These are phyloP conservation scores for Osmanthus fragrans DNA, from an alignment of 257 asterid genomes.

Conservation along the genomic window DNA sequence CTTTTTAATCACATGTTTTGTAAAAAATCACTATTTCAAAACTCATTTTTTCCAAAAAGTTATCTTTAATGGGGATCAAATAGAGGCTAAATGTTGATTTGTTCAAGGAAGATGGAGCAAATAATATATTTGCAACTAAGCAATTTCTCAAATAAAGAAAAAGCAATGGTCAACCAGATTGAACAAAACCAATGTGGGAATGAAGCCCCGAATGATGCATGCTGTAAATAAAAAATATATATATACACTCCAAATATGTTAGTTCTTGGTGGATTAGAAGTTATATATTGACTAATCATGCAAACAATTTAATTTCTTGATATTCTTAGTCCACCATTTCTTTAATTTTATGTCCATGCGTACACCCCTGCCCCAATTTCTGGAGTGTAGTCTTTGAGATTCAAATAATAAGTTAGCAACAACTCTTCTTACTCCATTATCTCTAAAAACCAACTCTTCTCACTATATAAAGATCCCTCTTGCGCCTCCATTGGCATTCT, in stretches of 20 bases:
- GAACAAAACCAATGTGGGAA: neutral
- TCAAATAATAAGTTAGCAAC: conserved; percentile 37
- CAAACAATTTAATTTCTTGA: conserved; percentile 1
- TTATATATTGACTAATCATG: conserved; percentile 45
- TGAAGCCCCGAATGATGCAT: neutral
- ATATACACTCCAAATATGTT: neutral
- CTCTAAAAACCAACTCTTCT: conserved; percentile 22
- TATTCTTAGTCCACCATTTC: neutral
- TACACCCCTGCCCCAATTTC: conserved; percentile 47
- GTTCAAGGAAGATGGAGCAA: too few relatives aligned
- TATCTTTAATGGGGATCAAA: too few relatives aligned
- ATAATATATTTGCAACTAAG: too few relatives aligned
- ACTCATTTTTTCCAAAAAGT: too few relatives aligned
- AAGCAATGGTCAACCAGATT: too few relatives aligned
- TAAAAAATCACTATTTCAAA: too few relatives aligned
- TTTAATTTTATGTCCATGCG: neutral
- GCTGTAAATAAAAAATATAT: neutral
- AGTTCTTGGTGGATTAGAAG: conserved; percentile 52
- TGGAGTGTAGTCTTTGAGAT: conserved; percentile 2
- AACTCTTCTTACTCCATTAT: conserved; percentile 58
- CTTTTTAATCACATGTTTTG: too few relatives aligned
- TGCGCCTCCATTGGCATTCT: conserved; percentile 21
- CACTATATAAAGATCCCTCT: conserved; percentile 28
- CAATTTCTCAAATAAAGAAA: too few relatives aligned
- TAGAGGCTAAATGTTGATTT: too few relatives aligned